These are phyloP conservation scores for Biscogniauxia sp. DNA, from an alignment of 2,329 filamentous ascomycete genomes.

Conservation along the genomic window DNA sequence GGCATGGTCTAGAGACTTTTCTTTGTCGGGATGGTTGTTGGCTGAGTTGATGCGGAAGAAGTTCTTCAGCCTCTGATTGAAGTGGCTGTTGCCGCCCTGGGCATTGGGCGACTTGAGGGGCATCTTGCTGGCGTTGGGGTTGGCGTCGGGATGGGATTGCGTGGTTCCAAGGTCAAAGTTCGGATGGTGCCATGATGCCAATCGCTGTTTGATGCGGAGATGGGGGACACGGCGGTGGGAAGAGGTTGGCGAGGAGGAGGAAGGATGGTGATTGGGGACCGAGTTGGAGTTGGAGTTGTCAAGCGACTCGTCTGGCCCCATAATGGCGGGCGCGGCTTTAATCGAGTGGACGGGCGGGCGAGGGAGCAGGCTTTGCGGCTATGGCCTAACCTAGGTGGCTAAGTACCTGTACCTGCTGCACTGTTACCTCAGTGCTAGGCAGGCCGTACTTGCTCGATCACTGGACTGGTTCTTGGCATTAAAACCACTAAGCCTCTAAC, in stretches of 20 bases:
- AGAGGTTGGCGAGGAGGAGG: conserved; percentile 25
- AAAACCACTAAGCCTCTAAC: background rate
- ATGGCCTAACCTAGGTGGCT: conserved; percentile 5
- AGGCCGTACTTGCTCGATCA: background rate
- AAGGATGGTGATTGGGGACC: conserved; percentile 12
- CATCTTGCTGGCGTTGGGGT: conserved; percentile 37
- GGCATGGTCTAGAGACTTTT: conserved; percentile 29
- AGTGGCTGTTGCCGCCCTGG: conserved; percentile 53
- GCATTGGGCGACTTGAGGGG: conserved; percentile 53
- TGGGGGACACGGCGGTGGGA: conserved; percentile 22
- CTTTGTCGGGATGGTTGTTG: conserved; percentile 38
- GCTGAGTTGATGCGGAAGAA: conserved; percentile 67
- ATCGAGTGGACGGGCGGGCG: background rate
- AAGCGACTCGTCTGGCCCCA: conserved; percentile 26
- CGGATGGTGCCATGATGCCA: conserved; percentile 35
- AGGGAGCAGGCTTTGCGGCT: conserved; percentile 3
- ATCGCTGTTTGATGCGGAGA: conserved; percentile 32
- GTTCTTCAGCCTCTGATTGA: conserved; percentile 67
- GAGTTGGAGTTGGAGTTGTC: conserved; percentile 19
- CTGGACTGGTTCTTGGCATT: background rate
- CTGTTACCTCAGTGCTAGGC: background rate
- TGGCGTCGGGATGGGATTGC: conserved; percentile 13
- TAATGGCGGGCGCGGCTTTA: conserved; percentile 10
- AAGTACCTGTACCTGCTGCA: too few species aligned
- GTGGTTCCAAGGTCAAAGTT: conserved; percentile 22